A percentile compares a stretch with the other conserved stretches of the same genome.
Conservation (phyloP, 345 rosid species). For the Raphanus sativus region DNA sequence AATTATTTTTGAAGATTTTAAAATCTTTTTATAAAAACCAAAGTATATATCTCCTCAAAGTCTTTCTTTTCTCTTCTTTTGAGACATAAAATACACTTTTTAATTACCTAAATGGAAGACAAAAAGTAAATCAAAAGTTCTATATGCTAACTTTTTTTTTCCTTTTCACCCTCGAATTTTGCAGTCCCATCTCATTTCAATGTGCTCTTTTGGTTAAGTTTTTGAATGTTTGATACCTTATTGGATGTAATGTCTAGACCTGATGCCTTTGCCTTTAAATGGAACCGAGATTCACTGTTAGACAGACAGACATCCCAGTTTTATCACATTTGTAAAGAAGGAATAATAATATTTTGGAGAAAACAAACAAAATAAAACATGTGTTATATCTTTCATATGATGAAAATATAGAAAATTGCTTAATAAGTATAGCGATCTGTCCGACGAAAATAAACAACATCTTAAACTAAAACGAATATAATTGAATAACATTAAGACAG, state of each 20-base stretch:
- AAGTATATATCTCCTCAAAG: conserved; percentile 6
- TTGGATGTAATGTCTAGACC: conserved; percentile 31
- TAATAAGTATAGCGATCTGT: conserved; percentile 10
- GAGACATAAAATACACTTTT: conserved; percentile 16
- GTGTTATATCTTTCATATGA: conserved; percentile 11
- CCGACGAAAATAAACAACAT: conserved; percentile 10
- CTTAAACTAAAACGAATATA: neutral
- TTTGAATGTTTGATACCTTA: conserved; percentile 31
- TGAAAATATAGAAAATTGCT: conserved; percentile 19
- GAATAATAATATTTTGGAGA: neutral
- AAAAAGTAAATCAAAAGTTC: conserved; percentile 16
- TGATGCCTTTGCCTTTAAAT: conserved; percentile 35
- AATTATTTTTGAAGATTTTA: neutral
- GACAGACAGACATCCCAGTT: conserved; percentile 9
- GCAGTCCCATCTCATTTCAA: conserved; percentile 1
- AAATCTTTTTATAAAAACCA: neutral
- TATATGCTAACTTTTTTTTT: neutral
- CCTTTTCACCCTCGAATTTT: conserved; percentile 29
- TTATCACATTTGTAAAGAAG: neutral
- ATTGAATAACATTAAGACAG: neutral
- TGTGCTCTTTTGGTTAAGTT: conserved; percentile 2
- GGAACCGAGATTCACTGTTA: conserved; percentile 38
- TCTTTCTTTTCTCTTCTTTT: conserved; percentile 31
- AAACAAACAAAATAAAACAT: neutral
- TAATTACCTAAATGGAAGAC: conserved; percentile 14